Conservation (phyloP, 176 grass and related monocot genomes). For the Oryza australiensis region DNA sequence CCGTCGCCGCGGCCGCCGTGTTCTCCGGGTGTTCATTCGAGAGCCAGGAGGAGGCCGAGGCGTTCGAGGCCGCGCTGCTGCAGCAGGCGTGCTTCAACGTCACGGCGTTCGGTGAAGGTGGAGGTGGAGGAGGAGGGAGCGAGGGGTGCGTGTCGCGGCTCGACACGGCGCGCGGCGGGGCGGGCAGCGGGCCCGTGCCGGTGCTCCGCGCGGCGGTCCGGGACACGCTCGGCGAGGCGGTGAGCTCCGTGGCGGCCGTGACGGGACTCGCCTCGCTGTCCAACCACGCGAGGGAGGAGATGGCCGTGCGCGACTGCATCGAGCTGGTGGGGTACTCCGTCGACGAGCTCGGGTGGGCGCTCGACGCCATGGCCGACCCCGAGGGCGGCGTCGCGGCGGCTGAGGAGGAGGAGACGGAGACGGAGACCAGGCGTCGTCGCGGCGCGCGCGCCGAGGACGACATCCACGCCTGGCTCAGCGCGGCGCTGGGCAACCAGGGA, state of each 20-base stretch:
- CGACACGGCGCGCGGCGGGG: conserved; percentile 40
- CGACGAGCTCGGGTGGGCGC: too few relatives aligned
- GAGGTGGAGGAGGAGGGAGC: neutral
- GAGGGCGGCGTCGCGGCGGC: too few relatives aligned
- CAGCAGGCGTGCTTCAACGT: conserved; percentile 89
- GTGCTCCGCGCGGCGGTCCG: conserved; percentile 75
- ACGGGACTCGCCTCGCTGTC: conserved; percentile 51
- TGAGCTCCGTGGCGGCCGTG: conserved; percentile 37
- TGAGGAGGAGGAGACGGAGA: neutral
- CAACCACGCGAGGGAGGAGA: conserved; percentile 57
- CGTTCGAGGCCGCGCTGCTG: conserved; percentile 75
- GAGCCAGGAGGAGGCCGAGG: conserved; percentile 55
- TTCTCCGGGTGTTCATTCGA: conserved; percentile 36
- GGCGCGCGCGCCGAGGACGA: conserved; percentile 43
- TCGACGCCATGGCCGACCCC: too few relatives aligned
- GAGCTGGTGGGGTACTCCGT: conserved; percentile 60
- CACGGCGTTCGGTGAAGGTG: neutral
- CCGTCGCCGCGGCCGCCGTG: neutral
- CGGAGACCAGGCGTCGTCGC: neutral
- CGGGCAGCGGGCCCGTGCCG: conserved; percentile 51
- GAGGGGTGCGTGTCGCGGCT: conserved; percentile 57
- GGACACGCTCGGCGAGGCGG: conserved; percentile 67
- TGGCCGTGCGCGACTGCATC: conserved; percentile 80
- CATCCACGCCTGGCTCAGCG: conserved; percentile 81
- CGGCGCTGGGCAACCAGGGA: conserved; percentile 75